Percentiles rank a stretch among this genome's conserved stretches.
These are phyloP conservation scores for Jackrogersella minutella DNA, from an alignment of 495 filamentous ascomycete genomes.

Conservation along the genomic window DNA sequence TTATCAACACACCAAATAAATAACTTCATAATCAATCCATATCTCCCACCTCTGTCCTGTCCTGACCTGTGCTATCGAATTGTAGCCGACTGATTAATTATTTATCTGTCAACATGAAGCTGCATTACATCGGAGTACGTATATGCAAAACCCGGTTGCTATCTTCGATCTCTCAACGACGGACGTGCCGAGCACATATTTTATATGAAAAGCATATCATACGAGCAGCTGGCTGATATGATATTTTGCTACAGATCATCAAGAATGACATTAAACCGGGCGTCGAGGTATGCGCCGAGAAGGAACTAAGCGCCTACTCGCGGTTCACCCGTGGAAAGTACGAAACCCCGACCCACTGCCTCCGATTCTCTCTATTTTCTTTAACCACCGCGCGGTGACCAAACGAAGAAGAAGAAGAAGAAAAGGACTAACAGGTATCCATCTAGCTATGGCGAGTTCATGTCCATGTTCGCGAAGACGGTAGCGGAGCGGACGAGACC, in stretches of 20 bases:
- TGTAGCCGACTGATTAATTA: no score
- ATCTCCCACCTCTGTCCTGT: background rate
- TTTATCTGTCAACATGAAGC: slow-evolving; percentile 79
- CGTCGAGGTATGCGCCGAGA: slow-evolving; percentile 80
- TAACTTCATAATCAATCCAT: slow-evolving; percentile 2
- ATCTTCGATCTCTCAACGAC: slow-evolving; percentile 7
- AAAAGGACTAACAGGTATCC: slow-evolving; percentile 17
- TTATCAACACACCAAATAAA: background rate
- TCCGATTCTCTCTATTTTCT: no score
- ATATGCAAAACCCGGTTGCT: slow-evolving; percentile 9
- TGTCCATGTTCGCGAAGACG: slow-evolving; percentile 72
- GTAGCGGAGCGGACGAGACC: slow-evolving; percentile 82
- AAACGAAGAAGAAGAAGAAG: no score
- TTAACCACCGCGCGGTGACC: no score
- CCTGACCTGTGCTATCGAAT: no score
- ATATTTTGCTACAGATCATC: slow-evolving; percentile 66
- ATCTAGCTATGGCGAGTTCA: slow-evolving; percentile 67
- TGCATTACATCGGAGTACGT: slow-evolving; percentile 90
- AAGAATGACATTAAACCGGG: slow-evolving; percentile 82
- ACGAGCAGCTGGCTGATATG: slow-evolving; percentile 9
- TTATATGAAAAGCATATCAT: background rate
- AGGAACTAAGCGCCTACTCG: slow-evolving; percentile 81
- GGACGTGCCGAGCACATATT: slow-evolving; percentile 14
- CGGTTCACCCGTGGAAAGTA: slow-evolving; percentile 79
- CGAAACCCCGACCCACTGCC: slow-evolving; percentile 23